phyloP scores from a whole-genome alignment of 306 rosid species.

The Cyclanthera cordifolia region DNA sequence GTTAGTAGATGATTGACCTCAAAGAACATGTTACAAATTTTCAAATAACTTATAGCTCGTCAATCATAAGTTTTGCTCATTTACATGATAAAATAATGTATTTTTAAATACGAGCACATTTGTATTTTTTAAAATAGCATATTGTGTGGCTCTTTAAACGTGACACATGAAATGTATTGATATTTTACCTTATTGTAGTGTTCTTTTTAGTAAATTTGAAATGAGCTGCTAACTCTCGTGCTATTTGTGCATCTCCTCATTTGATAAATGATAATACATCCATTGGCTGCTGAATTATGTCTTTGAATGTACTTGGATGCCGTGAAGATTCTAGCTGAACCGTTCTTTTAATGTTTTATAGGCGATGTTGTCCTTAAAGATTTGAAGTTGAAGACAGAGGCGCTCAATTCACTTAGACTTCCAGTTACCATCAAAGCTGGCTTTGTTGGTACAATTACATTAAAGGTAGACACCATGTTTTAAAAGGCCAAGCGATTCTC shows the following conservation, averaged over 20 bases:
- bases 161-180: background rate
- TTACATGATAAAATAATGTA: background rate
- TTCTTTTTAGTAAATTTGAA: background rate
- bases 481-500: too few relatives aligned
- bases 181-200: background rate
- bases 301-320: slow-evolving; percentile 1
- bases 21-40: background rate
- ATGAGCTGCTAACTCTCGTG: background rate
- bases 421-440: slow-evolving; percentile 97
- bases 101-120: background rate
- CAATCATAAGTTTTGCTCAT: background rate
- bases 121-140: background rate
- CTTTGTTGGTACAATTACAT: slow-evolving; percentile 79
- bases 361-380: slow-evolving; percentile 96
- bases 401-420: slow-evolving; percentile 79
- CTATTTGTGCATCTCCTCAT: background rate
- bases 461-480: slow-evolving; percentile 64
- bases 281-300: slow-evolving; percentile 1
- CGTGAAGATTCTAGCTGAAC: background rate
- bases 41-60: background rate
- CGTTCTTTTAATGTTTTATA: slow-evolving; percentile 21
- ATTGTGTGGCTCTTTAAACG: background rate
- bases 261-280: slow-evolving; percentile 8
- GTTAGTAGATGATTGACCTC: background rate
- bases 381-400: slow-evolving; percentile 87